These are phyloP conservation scores for Hydnomerulius pinastri DNA, from an alignment of 768 basidiomycete species.

Conservation along the genomic window DNA sequence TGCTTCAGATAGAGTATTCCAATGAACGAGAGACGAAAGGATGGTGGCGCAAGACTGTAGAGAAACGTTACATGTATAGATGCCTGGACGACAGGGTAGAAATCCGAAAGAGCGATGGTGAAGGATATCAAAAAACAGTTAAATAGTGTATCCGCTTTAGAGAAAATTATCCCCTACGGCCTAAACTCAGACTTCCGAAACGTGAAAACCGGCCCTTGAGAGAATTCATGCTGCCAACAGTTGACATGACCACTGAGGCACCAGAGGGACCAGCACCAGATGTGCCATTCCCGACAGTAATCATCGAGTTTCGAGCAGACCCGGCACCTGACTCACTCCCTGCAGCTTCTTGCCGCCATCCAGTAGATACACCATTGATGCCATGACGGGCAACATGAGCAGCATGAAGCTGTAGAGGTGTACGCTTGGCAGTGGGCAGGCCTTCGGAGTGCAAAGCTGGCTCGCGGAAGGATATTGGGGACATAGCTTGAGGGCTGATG, in stretches of 20 bases:
- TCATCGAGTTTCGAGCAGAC: conserved; percentile 74
- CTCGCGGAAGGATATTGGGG: conserved; percentile 38
- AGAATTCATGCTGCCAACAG: conserved; percentile 64
- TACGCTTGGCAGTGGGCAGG: conserved; percentile 49
- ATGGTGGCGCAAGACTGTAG: not conserved
- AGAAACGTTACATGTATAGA: conserved; percentile 7
- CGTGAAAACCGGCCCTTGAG: conserved; percentile 75
- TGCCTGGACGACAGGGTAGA: not conserved
- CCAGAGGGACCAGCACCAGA: conserved; percentile 42
- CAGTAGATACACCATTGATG: conserved; percentile 78
- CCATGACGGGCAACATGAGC: conserved; percentile 83
- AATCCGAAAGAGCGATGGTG: not conserved
- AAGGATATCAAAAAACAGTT: not conserved
- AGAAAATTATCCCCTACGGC: conserved; percentile 37
- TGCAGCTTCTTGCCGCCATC: conserved; percentile 57
- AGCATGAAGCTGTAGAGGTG: conserved; percentile 77
- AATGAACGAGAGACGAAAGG: not conserved
- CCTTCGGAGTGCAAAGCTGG: conserved; percentile 6
- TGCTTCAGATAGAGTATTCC: conserved; percentile 8
- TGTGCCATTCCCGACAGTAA: conserved; percentile 62
- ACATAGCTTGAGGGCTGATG: conserved; percentile 47
- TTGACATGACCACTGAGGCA: conserved; percentile 63
- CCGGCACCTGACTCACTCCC: conserved; percentile 43
- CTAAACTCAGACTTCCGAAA: conserved; percentile 68
- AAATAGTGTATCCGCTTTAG: not conserved